A percentile compares a stretch with the other conserved stretches of the same genome.
Evolutionary conservation across 352 stramenopile genomes (phyloP).

Genomic region (Plasmopara muralis): DNA sequence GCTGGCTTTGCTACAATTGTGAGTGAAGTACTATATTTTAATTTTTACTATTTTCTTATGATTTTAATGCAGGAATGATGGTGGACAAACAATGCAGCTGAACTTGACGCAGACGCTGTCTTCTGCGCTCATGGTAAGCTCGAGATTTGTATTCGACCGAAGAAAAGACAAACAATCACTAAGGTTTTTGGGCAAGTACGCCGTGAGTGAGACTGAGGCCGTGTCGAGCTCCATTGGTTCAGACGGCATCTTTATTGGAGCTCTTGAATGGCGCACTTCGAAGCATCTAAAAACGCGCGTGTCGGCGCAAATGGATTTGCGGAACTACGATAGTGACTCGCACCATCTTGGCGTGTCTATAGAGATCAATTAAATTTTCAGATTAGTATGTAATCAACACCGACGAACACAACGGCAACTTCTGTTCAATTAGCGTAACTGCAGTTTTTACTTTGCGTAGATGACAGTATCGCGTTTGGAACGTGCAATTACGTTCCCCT

Average conservation of each 20-base stretch:
- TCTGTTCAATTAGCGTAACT: background rate
- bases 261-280: constrained; percentile 73
- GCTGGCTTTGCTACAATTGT: constrained; percentile 66
- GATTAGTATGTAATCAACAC: constrained; percentile 20
- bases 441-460: constrained; percentile 58
- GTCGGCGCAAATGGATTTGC: constrained; percentile 72
- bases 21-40: constrained; percentile 13
- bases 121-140: constrained; percentile 55
- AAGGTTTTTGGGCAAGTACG: constrained; percentile 48
- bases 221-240: constrained; percentile 60
- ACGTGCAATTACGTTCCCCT: constrained; percentile 81
- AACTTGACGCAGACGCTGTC: constrained; percentile 54
- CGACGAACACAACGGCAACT: background rate
- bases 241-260: constrained; percentile 66
- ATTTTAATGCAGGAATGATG: constrained; percentile 42
- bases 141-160: constrained; percentile 51
- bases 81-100: constrained; percentile 48
- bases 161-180: constrained; percentile 67
- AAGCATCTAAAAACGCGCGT: constrained; percentile 67
- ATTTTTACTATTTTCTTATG: background rate
- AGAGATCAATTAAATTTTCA: constrained; percentile 58
- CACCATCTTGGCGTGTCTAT: constrained; percentile 79
- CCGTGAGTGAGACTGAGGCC: constrained; percentile 37
- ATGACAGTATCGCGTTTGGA: constrained; percentile 85
- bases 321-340: constrained; percentile 80